Evolutionary conservation across 352 stramenopile species (phyloP).

Genomic region (Phytopythium mirpurense): DNA sequence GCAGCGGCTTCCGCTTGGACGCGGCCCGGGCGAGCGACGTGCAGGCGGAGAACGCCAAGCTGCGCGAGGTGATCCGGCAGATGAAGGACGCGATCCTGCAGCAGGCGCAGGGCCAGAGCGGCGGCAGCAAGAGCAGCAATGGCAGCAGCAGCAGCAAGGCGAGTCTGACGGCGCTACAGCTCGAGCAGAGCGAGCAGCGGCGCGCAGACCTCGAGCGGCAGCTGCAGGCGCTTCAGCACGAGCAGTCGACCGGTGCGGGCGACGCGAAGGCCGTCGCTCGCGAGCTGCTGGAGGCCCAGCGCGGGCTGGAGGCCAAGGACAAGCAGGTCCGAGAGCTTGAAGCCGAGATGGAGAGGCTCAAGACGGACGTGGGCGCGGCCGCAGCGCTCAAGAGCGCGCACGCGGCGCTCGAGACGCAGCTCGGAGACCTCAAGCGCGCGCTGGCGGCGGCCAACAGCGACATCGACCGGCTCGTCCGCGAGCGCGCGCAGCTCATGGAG

Average conservation of each 20-base stretch:
- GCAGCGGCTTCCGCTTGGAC: slow-evolving; percentile 1
- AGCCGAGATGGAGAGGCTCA: background rate
- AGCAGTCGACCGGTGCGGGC: slow-evolving; percentile 4
- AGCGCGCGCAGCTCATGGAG: slow-evolving; percentile 75
- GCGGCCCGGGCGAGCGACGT: slow-evolving; percentile 14
- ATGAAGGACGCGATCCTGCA: slow-evolving; percentile 68
- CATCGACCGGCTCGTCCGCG: slow-evolving; percentile 56
- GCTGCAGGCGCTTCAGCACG: slow-evolving; percentile 13
- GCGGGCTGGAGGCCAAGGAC: slow-evolving; percentile 33
- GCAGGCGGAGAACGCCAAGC: slow-evolving; percentile 50
- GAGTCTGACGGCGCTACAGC: slow-evolving; percentile 15
- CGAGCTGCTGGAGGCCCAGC: slow-evolving; percentile 39
- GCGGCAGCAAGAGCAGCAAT: slow-evolving; percentile 12
- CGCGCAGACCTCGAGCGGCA: slow-evolving; percentile 38
- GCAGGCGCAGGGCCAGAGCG: slow-evolving; percentile 27
- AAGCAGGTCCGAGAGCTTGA: slow-evolving; percentile 30
- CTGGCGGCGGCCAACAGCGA: slow-evolving; percentile 42
- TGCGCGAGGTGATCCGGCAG: slow-evolving; percentile 69
- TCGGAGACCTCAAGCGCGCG: slow-evolving; percentile 37
- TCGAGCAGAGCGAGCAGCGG: slow-evolving; percentile 32
- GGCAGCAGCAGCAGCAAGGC: slow-evolving; percentile 12
- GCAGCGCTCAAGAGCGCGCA: slow-evolving; percentile 13
- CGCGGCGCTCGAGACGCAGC: slow-evolving; percentile 23
- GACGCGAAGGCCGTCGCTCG: slow-evolving; percentile 11
- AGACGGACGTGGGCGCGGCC: background rate